Evolutionary conservation across 352 stramenopile species (phyloP), one percentile per base, ranked within the genome.

Genomic region (Blastocystis sp.): DNA sequence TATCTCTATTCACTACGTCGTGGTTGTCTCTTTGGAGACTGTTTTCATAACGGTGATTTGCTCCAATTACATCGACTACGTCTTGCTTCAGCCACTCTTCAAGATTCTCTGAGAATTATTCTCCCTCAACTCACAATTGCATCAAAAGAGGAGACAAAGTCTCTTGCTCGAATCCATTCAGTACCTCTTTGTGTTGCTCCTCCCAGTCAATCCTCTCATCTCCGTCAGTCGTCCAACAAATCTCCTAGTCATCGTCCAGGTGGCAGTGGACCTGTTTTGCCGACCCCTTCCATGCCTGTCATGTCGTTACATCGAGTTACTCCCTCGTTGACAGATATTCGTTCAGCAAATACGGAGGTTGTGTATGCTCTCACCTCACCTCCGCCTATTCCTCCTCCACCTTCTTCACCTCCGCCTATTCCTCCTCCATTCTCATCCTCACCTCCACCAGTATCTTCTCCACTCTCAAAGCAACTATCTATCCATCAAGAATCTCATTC

Each of bases 21-120:
- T 43, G 65, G 65, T 19, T 51, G 65, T 54, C 39, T 75, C 35
- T 51, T 75, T 43, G 65, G 65, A 24, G 65, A 75, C 65, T 43
- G 65, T 37, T 75, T 75, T 43, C 65, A 51, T 43, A 51, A 51
- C 24, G 32, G 9, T 5, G 65, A 75, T 6, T 43, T 75, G 37
- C n/a, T 75, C 21, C 65, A 75, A 43, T 21, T 75, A 19, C 32
- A 51, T 16, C 65, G 65, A 4, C 32, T 75, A 16, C 65, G 39
- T 21, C 37, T 75, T 19, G 37, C 65, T 43, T 16, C 65, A 37
- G 29, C 65, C 6, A 32, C 65, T 16, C 65, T 75, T 24, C 65
- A 75, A 54, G 65, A 75, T 37, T 51, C 65, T 16, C 32, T 75
- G 12, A 24, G 65, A 9, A 39, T 75, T 37, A 16, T 75, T 46